phyloP scores from a whole-genome alignment of 208 protist genomes.

The Jaenimonas drosophilae region DNA sequence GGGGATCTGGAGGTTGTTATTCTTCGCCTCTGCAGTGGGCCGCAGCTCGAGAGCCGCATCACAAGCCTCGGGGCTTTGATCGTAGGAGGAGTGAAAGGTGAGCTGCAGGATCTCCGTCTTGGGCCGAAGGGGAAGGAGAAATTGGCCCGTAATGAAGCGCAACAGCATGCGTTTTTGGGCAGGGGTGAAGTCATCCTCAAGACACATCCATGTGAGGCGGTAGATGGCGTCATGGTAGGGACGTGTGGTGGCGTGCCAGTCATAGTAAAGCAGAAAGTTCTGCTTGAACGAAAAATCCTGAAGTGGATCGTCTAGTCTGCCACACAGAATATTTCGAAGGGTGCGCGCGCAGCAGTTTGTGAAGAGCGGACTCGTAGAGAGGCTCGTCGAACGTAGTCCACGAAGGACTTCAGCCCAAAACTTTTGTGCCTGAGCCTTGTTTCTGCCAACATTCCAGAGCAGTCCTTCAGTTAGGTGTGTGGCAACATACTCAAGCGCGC shows the following conservation, averaged over 20 bases:
- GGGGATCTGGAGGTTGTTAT: constrained; percentile 22
- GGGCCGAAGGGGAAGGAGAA: constrained; percentile 7
- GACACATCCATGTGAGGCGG: constrained; percentile 10
- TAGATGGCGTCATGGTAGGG: constrained; percentile 11
- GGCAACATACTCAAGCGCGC: constrained; percentile 4
- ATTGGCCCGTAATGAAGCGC: constrained; percentile 35
- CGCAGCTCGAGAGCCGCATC: constrained; percentile 16
- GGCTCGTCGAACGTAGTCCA: constrained; percentile 11
- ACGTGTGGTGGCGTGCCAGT: constrained; percentile 2
- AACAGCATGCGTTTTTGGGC: constrained; percentile 25
- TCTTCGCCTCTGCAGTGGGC: constrained; percentile 9
- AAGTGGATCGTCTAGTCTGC: not conserved
- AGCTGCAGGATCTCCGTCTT: constrained; percentile 15
- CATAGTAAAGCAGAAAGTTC: constrained; percentile 23
- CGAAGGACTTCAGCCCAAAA: constrained; percentile 28
- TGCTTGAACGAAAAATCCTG: constrained; percentile 17
- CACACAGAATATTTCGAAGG: constrained; percentile 16
- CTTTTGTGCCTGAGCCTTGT: not conserved
- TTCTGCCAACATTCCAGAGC: constrained; percentile 13
- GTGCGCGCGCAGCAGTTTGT: constrained; percentile 16
- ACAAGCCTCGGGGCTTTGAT: constrained; percentile 8
- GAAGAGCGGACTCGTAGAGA: constrained; percentile 13
- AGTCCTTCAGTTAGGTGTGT: too few relatives aligned
- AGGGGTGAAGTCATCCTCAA: constrained; percentile 28
- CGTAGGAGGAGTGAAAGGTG: constrained; percentile 6